Evolutionary conservation across 164 flowering plant species (phyloP).

Genomic region (Sedum album): DNA sequence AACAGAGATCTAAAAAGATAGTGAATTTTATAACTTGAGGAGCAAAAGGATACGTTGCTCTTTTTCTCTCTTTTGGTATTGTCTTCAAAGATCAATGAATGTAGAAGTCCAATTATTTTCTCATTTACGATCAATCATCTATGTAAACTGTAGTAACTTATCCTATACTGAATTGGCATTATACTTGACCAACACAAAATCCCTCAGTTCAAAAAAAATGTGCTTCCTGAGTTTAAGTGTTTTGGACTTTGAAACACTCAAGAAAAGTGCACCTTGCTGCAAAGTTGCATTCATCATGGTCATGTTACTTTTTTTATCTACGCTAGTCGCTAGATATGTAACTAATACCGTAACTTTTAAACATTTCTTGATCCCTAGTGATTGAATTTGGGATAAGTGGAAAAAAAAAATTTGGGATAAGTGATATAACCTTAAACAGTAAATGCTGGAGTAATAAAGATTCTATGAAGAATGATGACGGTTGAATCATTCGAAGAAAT

Average conservation of each 20-base stretch:
- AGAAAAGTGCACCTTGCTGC: not conserved
- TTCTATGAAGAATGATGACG: not conserved
- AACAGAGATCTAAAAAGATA: constrained; percentile 26
- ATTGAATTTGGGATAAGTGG: no score
- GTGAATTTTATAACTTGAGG: constrained; percentile 44
- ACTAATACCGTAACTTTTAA: no score
- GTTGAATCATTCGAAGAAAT: not conserved
- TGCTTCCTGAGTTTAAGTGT: not conserved
- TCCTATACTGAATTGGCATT: not conserved
- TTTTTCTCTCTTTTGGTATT: not conserved
- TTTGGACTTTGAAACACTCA: not conserved
- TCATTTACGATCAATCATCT: not conserved
- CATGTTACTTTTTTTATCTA: no score
- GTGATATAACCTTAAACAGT: no score
- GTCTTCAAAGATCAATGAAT: constrained; percentile 15
- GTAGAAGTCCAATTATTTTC: not conserved
- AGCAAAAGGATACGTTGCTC: constrained; percentile 52
- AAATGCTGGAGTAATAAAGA: not conserved
- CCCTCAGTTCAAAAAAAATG: not conserved
- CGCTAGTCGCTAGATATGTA: no score
- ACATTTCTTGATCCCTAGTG: no score
- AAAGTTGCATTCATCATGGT: no score
- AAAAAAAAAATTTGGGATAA: no score
- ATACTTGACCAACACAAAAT: not conserved
- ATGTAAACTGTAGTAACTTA: not conserved